Base-by-base conservation (phyloP, 1,139 yeast genomes). In the Geotrichum aggregatum region DNA sequence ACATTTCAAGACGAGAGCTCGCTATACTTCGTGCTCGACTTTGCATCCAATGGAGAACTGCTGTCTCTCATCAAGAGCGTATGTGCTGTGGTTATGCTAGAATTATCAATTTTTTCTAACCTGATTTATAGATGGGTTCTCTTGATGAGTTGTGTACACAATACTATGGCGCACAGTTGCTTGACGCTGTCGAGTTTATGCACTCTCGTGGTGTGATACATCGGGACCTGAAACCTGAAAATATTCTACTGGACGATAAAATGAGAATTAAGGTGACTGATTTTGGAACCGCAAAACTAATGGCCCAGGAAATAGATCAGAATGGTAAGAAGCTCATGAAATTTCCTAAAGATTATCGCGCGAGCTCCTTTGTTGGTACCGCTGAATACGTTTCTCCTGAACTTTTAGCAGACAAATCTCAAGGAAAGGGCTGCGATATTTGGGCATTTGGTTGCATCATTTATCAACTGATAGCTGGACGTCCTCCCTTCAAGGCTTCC, bases 381-480 rank as follows among this genome's bases (percentile, higher is more conserved):
- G 96, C 96, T 0, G 85, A 81, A 58, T 81, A 81, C 56, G 98
- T 94, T 7, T 85, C 96, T 0, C 99, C 99, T 0, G 99, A 94
- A 68, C 75, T 94, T 47, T 75, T 94, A 57, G 83, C 84, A 57
- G 84, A 85, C 60, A 92, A 91, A 65, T 76, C 78, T 26, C 86
- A 94, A 57, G 97, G 96, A 26, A 86, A 84, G 63, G 82, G 88
- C 50, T 82, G 95, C 46, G 99, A 94, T 68, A 76, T 92, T 10
- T 94, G 99, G 99, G 97, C 98, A 0, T 76, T 88, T 59, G 99
- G 97, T 1, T 94, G 98, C 69, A 86, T 94, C 16, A 68, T 94
- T 19, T 94, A 81, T 68, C 98, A 94, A 68, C 82, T 94, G 79
- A 84, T 94, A 61, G 88, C 95, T 21, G 98, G 98, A 1, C 78